Evolutionary conservation across 164 flowering plant genomes (phyloP), one percentile per base, ranked within the genome.

Genomic region (Buxus sempervirens): DNA sequence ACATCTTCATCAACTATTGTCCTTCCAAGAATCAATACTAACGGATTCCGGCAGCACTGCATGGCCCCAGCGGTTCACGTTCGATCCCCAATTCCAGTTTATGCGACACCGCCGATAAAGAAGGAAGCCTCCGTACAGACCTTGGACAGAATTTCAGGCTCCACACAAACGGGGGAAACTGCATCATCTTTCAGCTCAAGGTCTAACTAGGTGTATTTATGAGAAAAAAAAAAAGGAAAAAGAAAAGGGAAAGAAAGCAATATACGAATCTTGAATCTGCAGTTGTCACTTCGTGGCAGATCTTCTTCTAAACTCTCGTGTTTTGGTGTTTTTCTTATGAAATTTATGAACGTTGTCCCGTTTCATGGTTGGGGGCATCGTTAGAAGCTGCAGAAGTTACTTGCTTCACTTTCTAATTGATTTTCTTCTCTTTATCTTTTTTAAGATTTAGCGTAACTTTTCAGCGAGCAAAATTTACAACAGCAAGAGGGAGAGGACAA

Each of bases 61-160:
- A 56, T 72, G 16, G 75, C 75, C 15, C 75, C 75, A 20, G 67
- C 75, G 27, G 75, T 72, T 23, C 62, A 72, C 25, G 45, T 72
- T 28, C 45, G 75, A 62, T 67, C 75, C 62, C 71, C 67, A 49
- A 56, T 72, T 4, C 71, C 75, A 67, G 75, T 72, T 12, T 72
- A 70, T 45, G 67, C 75, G 21, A 63, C 75, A 38, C 75, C 75
- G 21, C 75, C 75, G 5, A n/a, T 23, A 57, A 62, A 32, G 51
- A 53, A 60, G 54, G 68, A 71, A 71, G 69, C 51, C 5, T 56
- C 24, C 5, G 9, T 26, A 56, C 22, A 25, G 24, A 18, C 59
- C 6, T 38, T 28, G 38, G 7, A 7, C 38, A 32, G 38, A 32
- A 38, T 25, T 23, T 19, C 60, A 24, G 27, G 27, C 45, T 57